Evolutionary conservation across 208 protist species (phyloP).

Genomic region (Porcisia deanei): DNA sequence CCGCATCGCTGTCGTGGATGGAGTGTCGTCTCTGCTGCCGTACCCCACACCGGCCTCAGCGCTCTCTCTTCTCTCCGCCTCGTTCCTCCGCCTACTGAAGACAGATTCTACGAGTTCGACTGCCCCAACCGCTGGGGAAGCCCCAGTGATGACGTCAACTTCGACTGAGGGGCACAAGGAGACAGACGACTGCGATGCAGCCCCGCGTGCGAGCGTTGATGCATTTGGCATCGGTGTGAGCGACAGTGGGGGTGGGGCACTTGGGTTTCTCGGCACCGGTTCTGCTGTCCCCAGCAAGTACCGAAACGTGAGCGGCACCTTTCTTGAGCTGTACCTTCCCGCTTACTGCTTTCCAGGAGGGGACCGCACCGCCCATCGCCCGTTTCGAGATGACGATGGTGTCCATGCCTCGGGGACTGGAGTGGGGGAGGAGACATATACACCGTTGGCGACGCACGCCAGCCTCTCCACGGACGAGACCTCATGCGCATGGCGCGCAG

Average conservation of each 20-base stretch:
- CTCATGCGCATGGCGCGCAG: background rate
- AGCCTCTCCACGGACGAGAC: background rate
- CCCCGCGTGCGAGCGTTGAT: background rate
- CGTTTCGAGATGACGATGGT: background rate
- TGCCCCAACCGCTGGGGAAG: background rate
- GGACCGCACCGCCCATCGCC: background rate
- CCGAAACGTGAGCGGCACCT: conserved; percentile 84
- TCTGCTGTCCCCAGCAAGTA: conserved; percentile 91
- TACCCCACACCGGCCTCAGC: conserved; percentile 49
- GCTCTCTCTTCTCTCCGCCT: conserved; percentile 33
- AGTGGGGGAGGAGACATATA: background rate
- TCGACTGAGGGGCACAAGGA: background rate
- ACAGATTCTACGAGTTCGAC: background rate
- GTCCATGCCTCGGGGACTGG: background rate
- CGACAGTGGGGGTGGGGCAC: conserved; percentile 36
- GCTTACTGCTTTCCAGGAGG: conserved; percentile 29
- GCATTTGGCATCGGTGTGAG: background rate
- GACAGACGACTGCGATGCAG: background rate
- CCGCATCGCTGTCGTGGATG: conserved; percentile 13
- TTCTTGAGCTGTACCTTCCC: conserved; percentile 55
- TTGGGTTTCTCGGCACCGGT: conserved; percentile 86
- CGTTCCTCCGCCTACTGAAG: conserved; percentile 17
- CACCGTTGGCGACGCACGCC: background rate
- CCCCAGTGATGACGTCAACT: background rate
- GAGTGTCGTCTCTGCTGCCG: conserved; percentile 29